Evolutionary conservation across 441 rosid genomes (phyloP).

Genomic region (Kokia cookei): DNA sequence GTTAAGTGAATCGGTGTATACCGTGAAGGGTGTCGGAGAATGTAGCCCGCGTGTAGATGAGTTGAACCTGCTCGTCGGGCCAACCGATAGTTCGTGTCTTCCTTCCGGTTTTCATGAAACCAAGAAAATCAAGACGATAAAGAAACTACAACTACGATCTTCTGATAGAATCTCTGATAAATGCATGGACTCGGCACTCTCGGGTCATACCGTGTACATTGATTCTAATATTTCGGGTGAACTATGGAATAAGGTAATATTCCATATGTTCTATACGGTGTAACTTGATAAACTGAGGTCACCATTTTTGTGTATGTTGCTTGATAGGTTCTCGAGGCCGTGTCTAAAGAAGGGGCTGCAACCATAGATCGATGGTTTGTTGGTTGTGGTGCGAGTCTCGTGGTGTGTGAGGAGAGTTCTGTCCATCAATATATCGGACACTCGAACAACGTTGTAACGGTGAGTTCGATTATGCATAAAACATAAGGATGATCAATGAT

Average conservation of each 20-base stretch:
- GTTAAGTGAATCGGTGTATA: conserved; percentile 84
- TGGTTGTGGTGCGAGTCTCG: background rate
- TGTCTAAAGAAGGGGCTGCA: conserved; percentile 64
- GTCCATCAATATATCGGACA: background rate
- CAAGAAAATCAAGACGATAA: conserved; percentile 33
- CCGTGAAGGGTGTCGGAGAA: conserved; percentile 55
- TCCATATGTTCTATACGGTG: background rate
- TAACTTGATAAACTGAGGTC: background rate
- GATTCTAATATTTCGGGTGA: conserved; percentile 73
- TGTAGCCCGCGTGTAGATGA: conserved; percentile 41
- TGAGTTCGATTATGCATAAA: background rate
- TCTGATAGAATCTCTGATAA: conserved; percentile 35
- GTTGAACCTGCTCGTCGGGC: conserved; percentile 32
- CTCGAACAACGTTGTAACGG: background rate
- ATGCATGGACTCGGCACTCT: conserved; percentile 33
- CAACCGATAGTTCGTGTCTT: conserved; percentile 47
- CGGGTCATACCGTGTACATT: conserved; percentile 51
- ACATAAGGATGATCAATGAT: background rate
- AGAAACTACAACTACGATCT: conserved; percentile 27
- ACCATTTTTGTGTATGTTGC: background rate
- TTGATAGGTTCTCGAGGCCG: conserved; percentile 62
- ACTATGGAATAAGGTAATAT: conserved; percentile 59
- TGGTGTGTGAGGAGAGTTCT: background rate
- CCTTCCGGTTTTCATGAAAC: conserved; percentile 49
- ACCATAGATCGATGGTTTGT: conserved; percentile 34